These are phyloP conservation scores for Flaveria sonorensis DNA, from an alignment of 129 eudicot species.

Conservation along the genomic window DNA sequence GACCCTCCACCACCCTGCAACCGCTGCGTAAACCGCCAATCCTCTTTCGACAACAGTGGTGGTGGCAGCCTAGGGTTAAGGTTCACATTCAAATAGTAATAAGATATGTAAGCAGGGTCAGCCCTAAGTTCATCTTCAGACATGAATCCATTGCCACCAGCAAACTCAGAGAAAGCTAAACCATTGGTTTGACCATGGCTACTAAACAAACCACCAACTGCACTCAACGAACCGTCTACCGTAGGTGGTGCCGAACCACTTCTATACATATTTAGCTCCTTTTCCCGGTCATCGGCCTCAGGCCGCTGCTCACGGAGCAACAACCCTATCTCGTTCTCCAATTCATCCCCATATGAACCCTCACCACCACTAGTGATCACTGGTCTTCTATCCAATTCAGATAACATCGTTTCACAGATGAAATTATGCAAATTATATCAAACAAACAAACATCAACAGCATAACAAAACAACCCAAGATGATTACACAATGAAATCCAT, in stretches of 20 bases:
- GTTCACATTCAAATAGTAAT: constrained; percentile 74
- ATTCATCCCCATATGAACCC: constrained; percentile 74
- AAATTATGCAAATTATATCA: constrained; percentile 33
- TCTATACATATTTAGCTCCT: constrained; percentile 67
- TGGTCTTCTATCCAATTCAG: constrained; percentile 79
- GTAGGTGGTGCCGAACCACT: constrained; percentile 97
- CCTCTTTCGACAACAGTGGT: constrained; percentile 79
- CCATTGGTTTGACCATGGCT: constrained; percentile 26
- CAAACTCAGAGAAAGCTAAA: constrained; percentile 53
- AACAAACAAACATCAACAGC: background rate
- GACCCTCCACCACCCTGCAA: constrained; percentile 86
- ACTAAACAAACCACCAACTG: constrained; percentile 69
- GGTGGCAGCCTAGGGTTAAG: constrained; percentile 87
- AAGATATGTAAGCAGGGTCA: constrained; percentile 76
- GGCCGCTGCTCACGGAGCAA: constrained; percentile 63
- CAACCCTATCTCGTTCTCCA: constrained; percentile 73
- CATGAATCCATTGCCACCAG: constrained; percentile 57
- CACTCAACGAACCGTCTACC: constrained; percentile 80
- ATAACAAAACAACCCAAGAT: background rate
- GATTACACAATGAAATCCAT: constrained; percentile 7
- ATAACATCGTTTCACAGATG: constrained; percentile 50
- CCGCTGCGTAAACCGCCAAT: constrained; percentile 80
- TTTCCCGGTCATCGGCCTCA: constrained; percentile 70
- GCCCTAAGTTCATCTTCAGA: constrained; percentile 91
- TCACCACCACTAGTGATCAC: constrained; percentile 58